Evolutionary conservation across 2,329 filamentous ascomycete species (phyloP).

Genomic region (Sclerotinia borealis): DNA sequence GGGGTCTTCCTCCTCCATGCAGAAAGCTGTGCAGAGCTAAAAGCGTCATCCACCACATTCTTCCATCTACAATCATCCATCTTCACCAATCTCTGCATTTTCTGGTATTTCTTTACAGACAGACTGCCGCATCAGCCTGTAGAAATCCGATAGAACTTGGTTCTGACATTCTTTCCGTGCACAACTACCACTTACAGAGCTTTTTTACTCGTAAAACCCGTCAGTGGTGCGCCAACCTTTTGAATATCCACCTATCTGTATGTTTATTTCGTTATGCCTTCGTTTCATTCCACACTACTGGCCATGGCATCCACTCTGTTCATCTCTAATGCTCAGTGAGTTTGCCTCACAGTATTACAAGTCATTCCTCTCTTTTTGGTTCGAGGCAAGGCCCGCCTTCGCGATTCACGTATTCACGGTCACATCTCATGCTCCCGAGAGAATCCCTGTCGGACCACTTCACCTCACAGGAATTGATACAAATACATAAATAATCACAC

Average conservation of each 20-base stretch:
- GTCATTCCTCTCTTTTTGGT: constrained; percentile 11
- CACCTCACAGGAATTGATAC: constrained; percentile 24
- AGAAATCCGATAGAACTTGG: background rate
- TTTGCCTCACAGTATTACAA: constrained; percentile 14
- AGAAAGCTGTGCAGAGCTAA: constrained; percentile 23
- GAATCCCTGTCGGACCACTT: constrained; percentile 27
- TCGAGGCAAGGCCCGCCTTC: constrained; percentile 16
- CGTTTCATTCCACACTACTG: constrained; percentile 18
- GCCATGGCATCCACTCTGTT: constrained; percentile 19
- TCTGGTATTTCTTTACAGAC: constrained; percentile 1
- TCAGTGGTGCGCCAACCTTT: constrained; percentile 26
- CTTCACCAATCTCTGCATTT: constrained; percentile 9
- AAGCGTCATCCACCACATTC: constrained; percentile 26
- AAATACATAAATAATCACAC: constrained; percentile 20
- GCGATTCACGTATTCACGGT: constrained; percentile 12
- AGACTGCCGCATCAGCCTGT: constrained; percentile 10
- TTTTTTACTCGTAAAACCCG: constrained; percentile 14
- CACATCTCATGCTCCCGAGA: constrained; percentile 16
- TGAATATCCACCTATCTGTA: constrained; percentile 22
- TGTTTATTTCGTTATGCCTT: constrained; percentile 17
- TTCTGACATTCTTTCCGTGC: background rate
- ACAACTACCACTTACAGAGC: constrained; percentile 23
- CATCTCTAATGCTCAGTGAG: constrained; percentile 19
- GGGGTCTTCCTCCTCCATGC: constrained; percentile 11
- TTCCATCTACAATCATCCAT: constrained; percentile 17